phyloP scores from a whole-genome alignment of 2,329 filamentous ascomycete genomes.

The Hortaea werneckii region DNA sequence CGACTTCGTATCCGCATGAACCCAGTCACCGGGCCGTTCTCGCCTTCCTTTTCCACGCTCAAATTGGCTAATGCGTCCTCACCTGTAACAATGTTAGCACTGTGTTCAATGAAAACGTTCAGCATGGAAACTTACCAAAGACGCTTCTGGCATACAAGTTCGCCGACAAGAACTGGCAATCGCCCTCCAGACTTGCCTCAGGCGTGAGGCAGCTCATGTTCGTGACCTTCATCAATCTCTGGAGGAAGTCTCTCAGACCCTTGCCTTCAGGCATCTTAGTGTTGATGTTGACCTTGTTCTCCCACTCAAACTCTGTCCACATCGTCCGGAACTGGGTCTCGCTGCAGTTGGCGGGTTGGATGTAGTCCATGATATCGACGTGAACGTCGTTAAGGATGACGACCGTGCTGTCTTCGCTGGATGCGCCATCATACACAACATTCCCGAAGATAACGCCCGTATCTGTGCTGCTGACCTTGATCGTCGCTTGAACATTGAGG shows the following conservation, averaged over 20 bases:
- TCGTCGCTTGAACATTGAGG: slow-evolving; percentile 94
- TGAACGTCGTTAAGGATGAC: slow-evolving; percentile 97
- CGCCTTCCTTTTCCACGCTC: slow-evolving; percentile 95
- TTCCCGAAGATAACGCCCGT: slow-evolving; percentile 99
- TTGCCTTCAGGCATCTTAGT: slow-evolving; percentile 68
- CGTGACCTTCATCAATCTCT: slow-evolving; percentile 90
- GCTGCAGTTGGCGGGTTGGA: slow-evolving; percentile 89
- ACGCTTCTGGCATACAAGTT: slow-evolving; percentile 95
- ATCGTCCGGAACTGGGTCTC: slow-evolving; percentile 99
- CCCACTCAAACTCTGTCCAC: slow-evolving; percentile 99
- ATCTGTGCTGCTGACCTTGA: slow-evolving; percentile 96
- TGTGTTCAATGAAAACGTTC: not conserved
- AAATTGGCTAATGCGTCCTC: slow-evolving; percentile 97
- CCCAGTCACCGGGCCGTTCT: slow-evolving; percentile 88
- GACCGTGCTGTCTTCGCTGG: slow-evolving; percentile 86
- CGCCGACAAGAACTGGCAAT: slow-evolving; percentile 94
- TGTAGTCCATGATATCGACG: slow-evolving; percentile 99
- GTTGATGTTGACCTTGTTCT: slow-evolving; percentile 99
- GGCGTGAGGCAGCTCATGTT: slow-evolving; percentile 98
- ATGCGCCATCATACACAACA: slow-evolving; percentile 90
- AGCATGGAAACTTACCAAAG: slow-evolving; percentile 66
- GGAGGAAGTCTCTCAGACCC: slow-evolving; percentile 80
- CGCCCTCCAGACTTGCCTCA: slow-evolving; percentile 89
- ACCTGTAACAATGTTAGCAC: slow-evolving; percentile 44
- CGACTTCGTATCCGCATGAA: slow-evolving; percentile 97